phyloP scores from a whole-genome alignment of 768 basidiomycete species.

The Glaciozyma martinii region DNA sequence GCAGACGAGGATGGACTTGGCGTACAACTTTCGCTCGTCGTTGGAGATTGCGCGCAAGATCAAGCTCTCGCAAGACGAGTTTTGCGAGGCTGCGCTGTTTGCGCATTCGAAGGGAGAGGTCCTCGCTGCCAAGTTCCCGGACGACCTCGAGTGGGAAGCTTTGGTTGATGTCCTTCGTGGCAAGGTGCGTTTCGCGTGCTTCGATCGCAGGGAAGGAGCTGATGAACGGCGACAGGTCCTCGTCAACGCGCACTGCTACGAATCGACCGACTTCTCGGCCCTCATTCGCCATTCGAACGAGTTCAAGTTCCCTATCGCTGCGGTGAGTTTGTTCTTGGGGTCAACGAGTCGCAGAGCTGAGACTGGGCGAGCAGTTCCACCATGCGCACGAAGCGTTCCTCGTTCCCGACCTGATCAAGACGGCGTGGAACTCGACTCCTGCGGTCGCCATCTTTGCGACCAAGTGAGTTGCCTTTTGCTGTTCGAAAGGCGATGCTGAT shows the following conservation, averaged over 20 bases:
- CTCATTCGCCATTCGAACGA: slow-evolving; percentile 52
- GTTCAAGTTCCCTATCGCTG: slow-evolving; percentile 65
- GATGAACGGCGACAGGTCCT: neutral
- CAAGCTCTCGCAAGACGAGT: slow-evolving; percentile 59
- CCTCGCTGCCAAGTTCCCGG: slow-evolving; percentile 53
- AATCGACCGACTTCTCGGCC: slow-evolving; percentile 17
- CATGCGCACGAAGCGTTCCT: slow-evolving; percentile 75
- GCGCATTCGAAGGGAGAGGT: slow-evolving; percentile 47
- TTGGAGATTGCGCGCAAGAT: slow-evolving; percentile 61
- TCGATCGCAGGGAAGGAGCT: neutral
- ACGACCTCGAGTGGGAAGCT: slow-evolving; percentile 41
- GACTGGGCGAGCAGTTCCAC: slow-evolving; percentile 45
- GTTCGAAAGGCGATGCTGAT: neutral
- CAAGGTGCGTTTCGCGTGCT: slow-evolving; percentile 9
- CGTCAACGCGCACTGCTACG: slow-evolving; percentile 32
- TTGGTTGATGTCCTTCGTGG: slow-evolving; percentile 32
- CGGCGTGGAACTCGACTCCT: slow-evolving; percentile 53
- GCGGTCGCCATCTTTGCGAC: slow-evolving; percentile 65
- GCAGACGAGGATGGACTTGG: slow-evolving; percentile 9
- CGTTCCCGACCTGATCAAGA: slow-evolving; percentile 65
- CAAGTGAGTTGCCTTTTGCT: neutral
- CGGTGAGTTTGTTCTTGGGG: slow-evolving; percentile 29
- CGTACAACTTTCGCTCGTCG: slow-evolving; percentile 34
- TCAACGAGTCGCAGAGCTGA: no score
- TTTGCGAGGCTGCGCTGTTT: slow-evolving; percentile 49